Evolutionary conservation across 345 rosid species (phyloP).

Genomic region (Lenwebbia sp.): DNA sequence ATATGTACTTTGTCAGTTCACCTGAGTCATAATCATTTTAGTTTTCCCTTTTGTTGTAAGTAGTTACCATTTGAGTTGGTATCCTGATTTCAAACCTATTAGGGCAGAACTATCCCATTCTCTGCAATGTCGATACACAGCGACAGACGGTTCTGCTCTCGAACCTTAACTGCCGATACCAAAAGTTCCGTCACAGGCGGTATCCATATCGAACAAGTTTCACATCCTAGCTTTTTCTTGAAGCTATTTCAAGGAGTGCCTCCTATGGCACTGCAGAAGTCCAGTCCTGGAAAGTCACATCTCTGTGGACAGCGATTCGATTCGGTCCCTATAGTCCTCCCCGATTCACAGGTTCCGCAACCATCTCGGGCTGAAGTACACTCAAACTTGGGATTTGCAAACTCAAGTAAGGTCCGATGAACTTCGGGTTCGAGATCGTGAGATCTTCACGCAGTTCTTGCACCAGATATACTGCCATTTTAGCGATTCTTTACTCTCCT

Average conservation of each 20-base stretch:
- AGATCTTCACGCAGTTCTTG: neutral
- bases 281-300: neutral
- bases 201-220: neutral
- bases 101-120: neutral
- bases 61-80: neutral
- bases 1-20: neutral
- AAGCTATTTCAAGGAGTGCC: neutral
- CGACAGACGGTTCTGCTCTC: neutral
- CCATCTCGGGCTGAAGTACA: neutral
- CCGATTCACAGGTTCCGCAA: neutral
- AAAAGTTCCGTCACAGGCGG: neutral
- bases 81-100: neutral
- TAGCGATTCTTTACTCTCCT: neutral
- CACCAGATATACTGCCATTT: neutral
- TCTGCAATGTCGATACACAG: neutral
- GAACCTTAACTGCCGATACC: neutral
- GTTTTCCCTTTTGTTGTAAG: neutral
- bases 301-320: neutral
- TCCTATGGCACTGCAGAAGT: neutral
- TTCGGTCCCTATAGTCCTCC: neutral
- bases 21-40: neutral
- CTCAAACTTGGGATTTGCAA: neutral
- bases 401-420: neutral
- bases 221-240: neutral
- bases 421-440: neutral